Base-by-base conservation (phyloP, 2,329 filamentous ascomycete genomes). In the Cadophora gregata region DNA sequence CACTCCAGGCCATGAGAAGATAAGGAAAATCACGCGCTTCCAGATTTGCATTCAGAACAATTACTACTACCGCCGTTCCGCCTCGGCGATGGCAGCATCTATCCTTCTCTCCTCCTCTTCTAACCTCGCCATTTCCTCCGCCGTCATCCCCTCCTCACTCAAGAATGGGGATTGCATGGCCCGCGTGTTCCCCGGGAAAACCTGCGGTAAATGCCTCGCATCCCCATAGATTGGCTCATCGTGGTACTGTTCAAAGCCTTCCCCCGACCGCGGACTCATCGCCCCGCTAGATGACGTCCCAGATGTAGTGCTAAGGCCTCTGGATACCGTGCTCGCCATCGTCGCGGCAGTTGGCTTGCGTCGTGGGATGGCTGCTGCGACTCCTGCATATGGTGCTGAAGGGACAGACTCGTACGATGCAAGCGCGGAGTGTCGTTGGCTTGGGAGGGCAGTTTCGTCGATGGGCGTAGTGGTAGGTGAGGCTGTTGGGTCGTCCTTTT, bases 101-200 rank as follows among this genome's bases (percentile, higher is more conserved):
- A 75, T 75, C 59, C 70, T 72, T 64, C 73, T 70, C 69, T 76
- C 75, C 55, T 76, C 75, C 25, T 76, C 75, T 45, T 75, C 75
- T 58, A 74, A 60, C 64, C 70, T 66, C 62, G 68, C 70, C 3
- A 72, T 50, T 55, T 76, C 75, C 7, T 74, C 75, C 0, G 67
- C 62, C 36, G 65, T 74, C 71, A 75, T 73, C 4, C 71, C 70
- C 47, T 71, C 68, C 45, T 72, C 71, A 2, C 65, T 65, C 14
- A 74, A 60, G 9, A 72, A 73, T 4, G 71, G 68, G 25, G 38
- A 59, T 25, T 55, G 5, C 51, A 50, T 48, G 7, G 29, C 21
- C 2, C 53, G 61, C 10, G 63, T 63, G 45, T 56, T 67, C 29
- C 58, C 62, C 7, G 21, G 24, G 31, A 64, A 70, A 1, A 72